Conservation (phyloP, 2,329 filamentous ascomycete genomes). For the Keithomyces neogunnii region DNA sequence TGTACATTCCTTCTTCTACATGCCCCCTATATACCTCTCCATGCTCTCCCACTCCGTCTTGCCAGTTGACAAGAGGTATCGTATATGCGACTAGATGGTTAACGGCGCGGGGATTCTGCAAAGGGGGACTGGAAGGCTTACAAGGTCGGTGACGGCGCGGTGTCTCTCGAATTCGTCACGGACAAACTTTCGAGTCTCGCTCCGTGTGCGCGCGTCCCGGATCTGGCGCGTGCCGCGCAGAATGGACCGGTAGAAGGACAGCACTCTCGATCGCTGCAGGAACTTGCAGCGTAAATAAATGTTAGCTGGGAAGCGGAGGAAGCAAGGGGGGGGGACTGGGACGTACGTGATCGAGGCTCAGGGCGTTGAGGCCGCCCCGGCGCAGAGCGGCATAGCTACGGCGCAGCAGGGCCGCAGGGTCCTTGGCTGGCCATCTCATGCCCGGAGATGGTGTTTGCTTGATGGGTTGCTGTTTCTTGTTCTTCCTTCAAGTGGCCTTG, state of each 20-base stretch:
- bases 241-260: conserved; percentile 51
- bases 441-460: neutral
- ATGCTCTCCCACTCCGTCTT: conserved; percentile 59
- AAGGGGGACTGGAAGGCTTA: conserved; percentile 23
- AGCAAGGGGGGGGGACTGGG: neutral
- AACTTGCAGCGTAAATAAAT: conserved; percentile 33
- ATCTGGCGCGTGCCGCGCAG: conserved; percentile 47
- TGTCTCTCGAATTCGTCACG: conserved; percentile 55
- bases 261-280: conserved; percentile 44
- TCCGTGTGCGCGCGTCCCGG: conserved; percentile 37
- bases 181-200: conserved; percentile 49
- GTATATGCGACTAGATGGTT: conserved; percentile 42
- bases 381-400: conserved; percentile 27
- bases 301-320: too few species aligned
- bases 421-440: conserved; percentile 11
- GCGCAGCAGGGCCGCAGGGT: conserved; percentile 16
- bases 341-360: conserved; percentile 51
- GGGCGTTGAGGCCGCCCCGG: conserved; percentile 20
- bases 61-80: conserved; percentile 55
- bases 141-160: conserved; percentile 45
- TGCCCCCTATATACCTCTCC: conserved; percentile 35
- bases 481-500: neutral
- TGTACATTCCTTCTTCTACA: conserved; percentile 17
- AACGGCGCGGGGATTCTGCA: neutral
- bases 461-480: neutral